Conservation (phyloP, 1,284 basidiomycete species). For the Trichosporon inkin region DNA sequence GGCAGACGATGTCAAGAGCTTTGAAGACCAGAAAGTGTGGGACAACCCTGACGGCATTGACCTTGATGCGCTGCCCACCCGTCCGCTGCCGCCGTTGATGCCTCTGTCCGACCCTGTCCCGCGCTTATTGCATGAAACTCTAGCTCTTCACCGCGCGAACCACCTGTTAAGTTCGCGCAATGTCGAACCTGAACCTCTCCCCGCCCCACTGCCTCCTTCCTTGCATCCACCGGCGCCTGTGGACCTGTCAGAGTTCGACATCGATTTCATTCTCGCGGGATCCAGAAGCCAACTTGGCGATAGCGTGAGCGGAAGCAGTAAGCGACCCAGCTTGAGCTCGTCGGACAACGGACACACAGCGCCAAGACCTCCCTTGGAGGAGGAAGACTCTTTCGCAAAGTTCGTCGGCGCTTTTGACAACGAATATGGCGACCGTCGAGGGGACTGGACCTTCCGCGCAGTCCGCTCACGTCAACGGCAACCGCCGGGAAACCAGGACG, state of each 20-base stretch:
- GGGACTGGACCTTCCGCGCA: slow-evolving; percentile 50
- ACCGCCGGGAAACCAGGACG: background rate
- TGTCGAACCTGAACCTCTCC: slow-evolving; percentile 46
- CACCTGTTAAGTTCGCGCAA: slow-evolving; percentile 47
- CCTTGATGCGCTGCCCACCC: slow-evolving; percentile 12
- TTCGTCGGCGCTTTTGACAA: slow-evolving; percentile 53
- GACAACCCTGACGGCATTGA: slow-evolving; percentile 19
- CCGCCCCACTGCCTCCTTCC: slow-evolving; percentile 47
- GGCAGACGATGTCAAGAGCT: background rate
- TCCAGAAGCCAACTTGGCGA: slow-evolving; percentile 42
- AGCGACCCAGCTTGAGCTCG: background rate
- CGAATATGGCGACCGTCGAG: slow-evolving; percentile 51
- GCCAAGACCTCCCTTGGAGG: slow-evolving; percentile 26
- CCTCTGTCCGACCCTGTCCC: slow-evolving; percentile 51
- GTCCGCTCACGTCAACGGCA: slow-evolving; percentile 16
- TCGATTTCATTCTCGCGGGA: slow-evolving; percentile 52
- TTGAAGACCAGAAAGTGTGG: slow-evolving; percentile 21
- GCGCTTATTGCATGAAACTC: slow-evolving; percentile 45
- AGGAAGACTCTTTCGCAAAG: slow-evolving; percentile 51
- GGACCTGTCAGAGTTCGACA: slow-evolving; percentile 52
- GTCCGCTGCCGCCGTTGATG: slow-evolving; percentile 47
- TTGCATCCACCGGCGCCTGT: slow-evolving; percentile 49
- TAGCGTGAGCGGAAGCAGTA: slow-evolving; percentile 15
- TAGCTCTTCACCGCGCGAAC: slow-evolving; percentile 48
- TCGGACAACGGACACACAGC: background rate